These are phyloP conservation scores for Phytopythium mirpurense DNA, from an alignment of 352 stramenopile species.

Conservation along the genomic window DNA sequence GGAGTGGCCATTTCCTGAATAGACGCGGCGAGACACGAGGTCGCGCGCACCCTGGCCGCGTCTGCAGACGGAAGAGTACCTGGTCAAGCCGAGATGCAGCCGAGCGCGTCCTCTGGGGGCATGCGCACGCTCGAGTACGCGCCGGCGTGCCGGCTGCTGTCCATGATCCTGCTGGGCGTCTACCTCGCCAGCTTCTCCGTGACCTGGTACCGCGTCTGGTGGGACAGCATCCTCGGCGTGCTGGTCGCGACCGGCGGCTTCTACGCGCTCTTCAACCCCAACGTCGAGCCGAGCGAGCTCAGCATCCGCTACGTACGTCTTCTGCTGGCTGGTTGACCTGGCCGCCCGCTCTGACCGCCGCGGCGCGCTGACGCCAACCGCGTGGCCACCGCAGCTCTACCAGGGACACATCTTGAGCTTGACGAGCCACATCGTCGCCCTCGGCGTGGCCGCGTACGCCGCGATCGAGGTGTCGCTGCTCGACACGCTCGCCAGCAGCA, in stretches of 20 bases:
- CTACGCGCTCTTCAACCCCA: constrained; percentile 45
- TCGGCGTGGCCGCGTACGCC: constrained; percentile 52
- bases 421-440: constrained; percentile 49
- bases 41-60: background rate
- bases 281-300: constrained; percentile 31
- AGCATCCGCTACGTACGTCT: constrained; percentile 22
- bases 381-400: constrained; percentile 36
- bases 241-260: constrained; percentile 43
- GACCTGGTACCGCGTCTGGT: constrained; percentile 82
- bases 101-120: constrained; percentile 4
- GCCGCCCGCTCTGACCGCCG: background rate
- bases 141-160: constrained; percentile 51
- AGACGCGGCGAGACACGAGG: background rate
- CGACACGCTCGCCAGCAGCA: constrained; percentile 43
- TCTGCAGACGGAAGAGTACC: too few species aligned
- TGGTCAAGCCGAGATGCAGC: background rate
- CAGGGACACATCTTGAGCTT: constrained; percentile 48
- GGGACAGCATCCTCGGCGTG: constrained; percentile 65
- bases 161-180: constrained; percentile 39
- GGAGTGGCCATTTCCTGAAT: background rate
- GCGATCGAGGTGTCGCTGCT: constrained; percentile 47
- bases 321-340: background rate
- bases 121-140: constrained; percentile 68
- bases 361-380: background rate
- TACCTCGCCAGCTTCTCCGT: constrained; percentile 60